Evolutionary conservation across 805 yeast genomes (phyloP), one percentile per base, ranked within the genome.

Genomic region (Ogataea polymorpha): DNA sequence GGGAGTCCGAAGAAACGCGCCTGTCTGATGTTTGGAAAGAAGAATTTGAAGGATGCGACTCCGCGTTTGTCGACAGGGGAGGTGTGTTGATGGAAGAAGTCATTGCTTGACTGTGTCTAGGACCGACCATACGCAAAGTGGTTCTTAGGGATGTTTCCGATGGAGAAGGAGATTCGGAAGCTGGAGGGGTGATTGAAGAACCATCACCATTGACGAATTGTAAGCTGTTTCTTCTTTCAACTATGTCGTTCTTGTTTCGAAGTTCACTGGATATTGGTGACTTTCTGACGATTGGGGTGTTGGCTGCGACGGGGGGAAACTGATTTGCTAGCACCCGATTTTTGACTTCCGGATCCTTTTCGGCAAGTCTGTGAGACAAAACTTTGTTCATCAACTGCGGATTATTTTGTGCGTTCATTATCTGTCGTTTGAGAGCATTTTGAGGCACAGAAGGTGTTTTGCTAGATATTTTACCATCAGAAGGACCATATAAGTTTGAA

Each of bases 311-410:
- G 6, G 49, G 35, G 3, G 59, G 61, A 9, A 44, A 41, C 20
- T 44, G 51, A 1, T 46, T 39, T 15, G 48, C 49, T 2, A 46
- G 35, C n/a, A 54, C 42, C 20, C 49, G 51, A n/a, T 50, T 52
- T 25, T 51, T 56, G 3, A 60, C 45, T 24, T 55, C 58, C 25
- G 49, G 50, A 37, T 55, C 59, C 34, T 62, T 62, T 35, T 56
- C 63, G 10, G 56, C 52, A 12, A 63, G 46, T 35, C 63, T 50
- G 37, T 64, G 60, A 3, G 58, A 51, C 3, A 63, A 47, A 3
- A 62, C 64, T 41, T 62, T 63, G 44, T 55, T 61, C 65, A 63
- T 58, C 30, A 60, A 44, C 13, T 56, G 59, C 7, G 59, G 65
- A 40, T 58, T 64, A 26, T 46, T 54, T 29, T 59, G 59, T 3